Percentiles rank a stretch among this genome's conserved stretches.
Evolutionary conservation across 345 rosid species (phyloP).

Genomic region (Citrus unshiu): DNA sequence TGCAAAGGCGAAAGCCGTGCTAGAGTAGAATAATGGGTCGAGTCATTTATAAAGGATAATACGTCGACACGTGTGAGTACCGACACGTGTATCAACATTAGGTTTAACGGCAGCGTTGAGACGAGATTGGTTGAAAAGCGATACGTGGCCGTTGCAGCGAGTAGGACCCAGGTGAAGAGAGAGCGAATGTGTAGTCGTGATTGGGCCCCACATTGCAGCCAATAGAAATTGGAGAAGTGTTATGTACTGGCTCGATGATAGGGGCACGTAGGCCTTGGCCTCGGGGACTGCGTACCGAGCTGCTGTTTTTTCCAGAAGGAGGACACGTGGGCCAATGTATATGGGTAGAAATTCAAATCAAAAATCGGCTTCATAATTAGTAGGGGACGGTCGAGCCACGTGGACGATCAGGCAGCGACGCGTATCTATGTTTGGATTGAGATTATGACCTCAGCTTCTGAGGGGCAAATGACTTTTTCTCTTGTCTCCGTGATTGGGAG

Average conservation of each 20-base stretch:
- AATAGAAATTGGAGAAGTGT: conserved; percentile 26
- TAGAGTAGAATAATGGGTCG: neutral
- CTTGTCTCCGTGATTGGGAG: conserved; percentile 23
- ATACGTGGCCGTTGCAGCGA: conserved; percentile 24
- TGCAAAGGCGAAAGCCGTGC: neutral
- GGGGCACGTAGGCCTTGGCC: conserved; percentile 26
- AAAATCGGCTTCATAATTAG: conserved; percentile 10
- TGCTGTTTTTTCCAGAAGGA: conserved; percentile 23
- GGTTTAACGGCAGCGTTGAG: conserved; percentile 26
- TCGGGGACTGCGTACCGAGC: conserved; percentile 8
- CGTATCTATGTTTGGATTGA: conserved; percentile 5
- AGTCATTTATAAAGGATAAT: conserved; percentile 29
- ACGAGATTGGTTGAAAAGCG: conserved; percentile 28
- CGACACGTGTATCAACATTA: conserved; percentile 35
- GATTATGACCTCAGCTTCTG: neutral
- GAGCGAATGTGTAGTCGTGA: conserved; percentile 1
- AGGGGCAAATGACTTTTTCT: neutral
- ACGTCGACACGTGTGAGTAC: conserved; percentile 42
- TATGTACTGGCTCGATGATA: neutral
- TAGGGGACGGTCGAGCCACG: conserved; percentile 17
- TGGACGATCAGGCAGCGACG: conserved; percentile 29
- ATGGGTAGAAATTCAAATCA: conserved; percentile 1
- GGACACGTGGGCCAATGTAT: conserved; percentile 26
- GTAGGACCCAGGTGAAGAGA: conserved; percentile 3
- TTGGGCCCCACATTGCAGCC: conserved; percentile 19